phyloP scores from a whole-genome alignment of 2,329 filamentous ascomycete genomes.

The Calonectria pseudoturangicola region DNA sequence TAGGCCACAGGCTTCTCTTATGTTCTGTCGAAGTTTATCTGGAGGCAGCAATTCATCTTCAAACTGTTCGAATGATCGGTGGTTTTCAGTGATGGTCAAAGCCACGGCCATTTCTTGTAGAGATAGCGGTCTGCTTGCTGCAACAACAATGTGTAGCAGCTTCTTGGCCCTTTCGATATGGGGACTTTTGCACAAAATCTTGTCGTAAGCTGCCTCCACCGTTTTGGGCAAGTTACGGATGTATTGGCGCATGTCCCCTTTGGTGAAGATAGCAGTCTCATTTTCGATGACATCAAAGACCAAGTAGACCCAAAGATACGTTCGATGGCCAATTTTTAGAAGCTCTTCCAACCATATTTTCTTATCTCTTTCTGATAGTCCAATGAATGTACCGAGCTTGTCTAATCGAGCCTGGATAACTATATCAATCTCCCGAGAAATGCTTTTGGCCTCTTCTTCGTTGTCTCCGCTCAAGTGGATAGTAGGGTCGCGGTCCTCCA shows the following conservation, averaged over 20 bases:
- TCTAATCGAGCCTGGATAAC: neutral
- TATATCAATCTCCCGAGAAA: neutral
- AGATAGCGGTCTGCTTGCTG: neutral
- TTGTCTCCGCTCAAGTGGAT: neutral
- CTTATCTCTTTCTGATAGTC: neutral
- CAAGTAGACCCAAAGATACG: neutral
- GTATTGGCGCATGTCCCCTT: neutral
- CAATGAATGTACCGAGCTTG: neutral
- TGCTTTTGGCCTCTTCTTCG: neutral
- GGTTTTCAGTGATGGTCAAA: neutral
- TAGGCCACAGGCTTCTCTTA: neutral
- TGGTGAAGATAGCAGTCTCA: neutral
- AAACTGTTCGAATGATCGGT: neutral
- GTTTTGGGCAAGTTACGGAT: neutral
- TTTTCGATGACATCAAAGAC: neutral
- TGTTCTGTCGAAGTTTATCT: neutral
- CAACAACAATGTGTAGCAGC: neutral
- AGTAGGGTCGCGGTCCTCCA: neutral
- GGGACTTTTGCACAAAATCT: neutral
- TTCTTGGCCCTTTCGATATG: neutral
- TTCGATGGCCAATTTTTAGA: neutral
- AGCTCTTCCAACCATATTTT: neutral
- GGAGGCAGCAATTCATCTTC: neutral
- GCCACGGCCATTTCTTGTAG: neutral
- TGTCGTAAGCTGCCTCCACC: neutral